These are phyloP conservation scores for Mortierella sp. DNA, from an alignment of 371 early-diverging fungal species.

Conservation along the genomic window DNA sequence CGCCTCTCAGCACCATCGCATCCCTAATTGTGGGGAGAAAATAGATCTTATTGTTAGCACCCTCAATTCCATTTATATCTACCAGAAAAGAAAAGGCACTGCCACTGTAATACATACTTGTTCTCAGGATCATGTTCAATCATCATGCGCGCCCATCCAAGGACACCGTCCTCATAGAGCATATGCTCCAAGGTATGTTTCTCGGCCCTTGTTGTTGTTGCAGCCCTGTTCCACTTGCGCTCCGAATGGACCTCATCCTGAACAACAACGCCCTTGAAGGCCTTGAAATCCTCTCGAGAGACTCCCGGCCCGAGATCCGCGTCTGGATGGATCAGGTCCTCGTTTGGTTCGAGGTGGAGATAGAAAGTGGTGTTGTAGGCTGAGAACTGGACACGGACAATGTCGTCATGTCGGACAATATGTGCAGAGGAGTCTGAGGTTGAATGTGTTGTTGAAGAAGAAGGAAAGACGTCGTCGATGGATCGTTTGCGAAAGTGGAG, in stretches of 20 bases:
- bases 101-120: constrained; percentile 36
- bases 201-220: constrained; percentile 41
- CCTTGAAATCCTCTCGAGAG: constrained; percentile 60
- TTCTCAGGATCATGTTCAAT: constrained; percentile 61
- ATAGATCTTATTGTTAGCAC: not conserved
- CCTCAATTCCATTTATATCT: not conserved
- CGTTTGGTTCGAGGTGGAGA: constrained; percentile 81
- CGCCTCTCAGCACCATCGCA: constrained; percentile 72
- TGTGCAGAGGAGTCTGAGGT: not conserved
- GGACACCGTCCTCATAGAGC: constrained; percentile 59
- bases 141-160: constrained; percentile 80
- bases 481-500: constrained; percentile 14
- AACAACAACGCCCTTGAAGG: constrained; percentile 74
- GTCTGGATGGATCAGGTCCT: constrained; percentile 79
- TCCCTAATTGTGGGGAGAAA: constrained; percentile 26
- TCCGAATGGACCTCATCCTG: constrained; percentile 47
- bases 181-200: constrained; percentile 52
- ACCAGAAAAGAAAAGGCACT: not conserved
- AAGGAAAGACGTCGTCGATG: constrained; percentile 1
- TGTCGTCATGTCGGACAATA: constrained; percentile 63
- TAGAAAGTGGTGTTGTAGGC: constrained; percentile 82
- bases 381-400: constrained; percentile 69
- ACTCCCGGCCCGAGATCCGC: constrained; percentile 63
- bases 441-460: not conserved
- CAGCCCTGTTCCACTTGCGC: constrained; percentile 44